Percentiles rank a stretch among this genome's conserved stretches.
Conservation (phyloP, 2,329 filamentous ascomycete genomes). For the Rhynchosporium graminicola region DNA sequence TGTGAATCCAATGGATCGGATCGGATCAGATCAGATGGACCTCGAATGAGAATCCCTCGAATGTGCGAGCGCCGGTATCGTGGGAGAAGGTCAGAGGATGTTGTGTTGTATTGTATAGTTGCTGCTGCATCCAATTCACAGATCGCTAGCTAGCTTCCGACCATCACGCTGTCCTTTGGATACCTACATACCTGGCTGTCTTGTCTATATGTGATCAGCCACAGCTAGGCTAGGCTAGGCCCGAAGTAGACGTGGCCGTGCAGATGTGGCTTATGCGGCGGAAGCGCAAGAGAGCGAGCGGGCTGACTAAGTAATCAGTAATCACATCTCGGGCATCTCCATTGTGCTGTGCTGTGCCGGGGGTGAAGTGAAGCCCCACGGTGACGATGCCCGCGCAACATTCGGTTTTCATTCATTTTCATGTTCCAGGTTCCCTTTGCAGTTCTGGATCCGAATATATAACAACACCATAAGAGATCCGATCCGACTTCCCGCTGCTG, state of each 20-base stretch:
- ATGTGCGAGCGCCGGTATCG: conserved; percentile 14
- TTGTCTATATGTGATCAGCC: conserved; percentile 7
- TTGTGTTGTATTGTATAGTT: neutral
- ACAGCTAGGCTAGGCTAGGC: conserved; percentile 11
- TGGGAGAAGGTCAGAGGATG: conserved; percentile 19
- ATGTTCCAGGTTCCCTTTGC: neutral
- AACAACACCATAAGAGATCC: neutral
- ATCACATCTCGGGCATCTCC: neutral
- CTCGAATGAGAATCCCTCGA: conserved; percentile 18
- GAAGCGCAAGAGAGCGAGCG: neutral
- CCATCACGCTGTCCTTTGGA: conserved; percentile 29
- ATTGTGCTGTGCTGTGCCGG: neutral
- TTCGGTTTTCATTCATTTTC: conserved; percentile 6
- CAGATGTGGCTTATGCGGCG: conserved; percentile 6
- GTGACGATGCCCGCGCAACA: conserved; percentile 8
- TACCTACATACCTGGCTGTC: neutral
- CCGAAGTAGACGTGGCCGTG: conserved; percentile 12
- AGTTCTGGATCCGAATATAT: neutral
- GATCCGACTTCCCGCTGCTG: neutral
- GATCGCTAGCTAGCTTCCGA: no score
- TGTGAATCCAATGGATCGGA: conserved; percentile 17
- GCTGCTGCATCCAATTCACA: no score
- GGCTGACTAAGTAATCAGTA: neutral
- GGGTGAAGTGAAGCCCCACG: conserved; percentile 8
- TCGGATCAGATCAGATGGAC: conserved; percentile 1